These are phyloP conservation scores for Mycena albidolilacea DNA, from an alignment of 768 basidiomycete genomes.

Conservation along the genomic window DNA sequence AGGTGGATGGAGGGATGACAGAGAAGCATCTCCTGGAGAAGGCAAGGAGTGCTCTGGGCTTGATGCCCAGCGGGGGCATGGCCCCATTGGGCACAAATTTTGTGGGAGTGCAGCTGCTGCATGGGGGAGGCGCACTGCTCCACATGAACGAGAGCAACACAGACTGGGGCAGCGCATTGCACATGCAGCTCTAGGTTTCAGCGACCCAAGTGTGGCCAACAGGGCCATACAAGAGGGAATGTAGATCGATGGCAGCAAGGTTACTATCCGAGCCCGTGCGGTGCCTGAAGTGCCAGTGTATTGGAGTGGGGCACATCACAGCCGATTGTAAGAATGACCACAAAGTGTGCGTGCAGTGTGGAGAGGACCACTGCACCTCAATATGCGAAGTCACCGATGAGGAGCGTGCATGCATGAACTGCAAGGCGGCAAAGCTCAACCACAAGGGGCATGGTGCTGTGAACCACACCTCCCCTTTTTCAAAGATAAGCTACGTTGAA, in stretches of 20 bases:
- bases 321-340: constrained; percentile 27
- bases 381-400: constrained; percentile 35
- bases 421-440: constrained; percentile 20
- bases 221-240: constrained; percentile 22
- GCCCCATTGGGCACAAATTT: constrained; percentile 7
- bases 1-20: too few species aligned
- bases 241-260: constrained; percentile 36
- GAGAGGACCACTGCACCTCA: constrained; percentile 38
- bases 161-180: constrained; percentile 34
- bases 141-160: constrained; percentile 28
- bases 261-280: constrained; percentile 35
- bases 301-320: constrained; percentile 34
- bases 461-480: constrained; percentile 44
- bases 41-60: too few species aligned
- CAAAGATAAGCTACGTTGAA: constrained; percentile 23
- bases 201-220: constrained; percentile 33
- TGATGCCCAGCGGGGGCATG: too few species aligned
- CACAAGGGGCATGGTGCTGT: constrained; percentile 47
- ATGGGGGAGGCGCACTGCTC: constrained; percentile 27
- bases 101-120: constrained; percentile 30
- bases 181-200: constrained; percentile 31
- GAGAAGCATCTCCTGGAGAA: too few species aligned
- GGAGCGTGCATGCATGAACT: constrained; percentile 43
- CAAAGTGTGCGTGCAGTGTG: constrained; percentile 39
- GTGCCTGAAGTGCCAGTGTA: constrained; percentile 39